Conservation (phyloP, 305 asterid species). For the Fraxinus angustifolia region DNA sequence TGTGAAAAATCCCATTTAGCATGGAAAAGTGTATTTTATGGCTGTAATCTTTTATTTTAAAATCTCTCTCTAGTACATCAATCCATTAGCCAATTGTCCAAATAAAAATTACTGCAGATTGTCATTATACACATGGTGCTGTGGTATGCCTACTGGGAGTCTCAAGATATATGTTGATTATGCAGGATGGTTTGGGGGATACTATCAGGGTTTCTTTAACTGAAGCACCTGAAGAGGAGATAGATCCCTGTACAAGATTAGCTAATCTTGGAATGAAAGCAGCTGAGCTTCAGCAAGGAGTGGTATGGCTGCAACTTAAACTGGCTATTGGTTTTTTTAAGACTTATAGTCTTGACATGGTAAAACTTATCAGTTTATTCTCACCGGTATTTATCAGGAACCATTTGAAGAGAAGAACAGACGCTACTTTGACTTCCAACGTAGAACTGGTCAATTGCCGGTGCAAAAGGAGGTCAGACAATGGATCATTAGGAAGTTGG, state of each 20-base stretch:
- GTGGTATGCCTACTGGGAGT: not conserved
- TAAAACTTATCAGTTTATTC: conserved; percentile 8
- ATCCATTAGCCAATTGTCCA: not conserved
- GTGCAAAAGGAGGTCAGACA: conserved; percentile 78
- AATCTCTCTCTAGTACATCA: not conserved
- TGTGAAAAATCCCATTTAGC: not conserved
- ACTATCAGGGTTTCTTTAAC: conserved; percentile 96
- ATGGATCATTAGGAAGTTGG: not conserved
- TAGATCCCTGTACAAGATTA: conserved; percentile 93
- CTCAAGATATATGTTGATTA: conserved; percentile 20
- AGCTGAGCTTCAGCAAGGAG: conserved; percentile 94
- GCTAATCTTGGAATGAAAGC: conserved; percentile 95
- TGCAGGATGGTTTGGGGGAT: conserved; percentile 97
- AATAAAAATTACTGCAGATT: not conserved
- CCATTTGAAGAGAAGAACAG: conserved; percentile 93
- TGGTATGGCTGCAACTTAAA: conserved; percentile 52
- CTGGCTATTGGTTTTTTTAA: conserved; percentile 17
- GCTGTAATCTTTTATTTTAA: not conserved
- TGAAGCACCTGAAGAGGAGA: conserved; percentile 93
- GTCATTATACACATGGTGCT: not conserved
- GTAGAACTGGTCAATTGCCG: conserved; percentile 93
- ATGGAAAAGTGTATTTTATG: not conserved
- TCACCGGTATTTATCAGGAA: conserved; percentile 42
- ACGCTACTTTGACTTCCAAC: conserved; percentile 92
- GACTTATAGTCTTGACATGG: conserved; percentile 13